Base-by-base conservation (phyloP, 768 basidiomycete genomes). In the Ramaria sp. region DNA sequence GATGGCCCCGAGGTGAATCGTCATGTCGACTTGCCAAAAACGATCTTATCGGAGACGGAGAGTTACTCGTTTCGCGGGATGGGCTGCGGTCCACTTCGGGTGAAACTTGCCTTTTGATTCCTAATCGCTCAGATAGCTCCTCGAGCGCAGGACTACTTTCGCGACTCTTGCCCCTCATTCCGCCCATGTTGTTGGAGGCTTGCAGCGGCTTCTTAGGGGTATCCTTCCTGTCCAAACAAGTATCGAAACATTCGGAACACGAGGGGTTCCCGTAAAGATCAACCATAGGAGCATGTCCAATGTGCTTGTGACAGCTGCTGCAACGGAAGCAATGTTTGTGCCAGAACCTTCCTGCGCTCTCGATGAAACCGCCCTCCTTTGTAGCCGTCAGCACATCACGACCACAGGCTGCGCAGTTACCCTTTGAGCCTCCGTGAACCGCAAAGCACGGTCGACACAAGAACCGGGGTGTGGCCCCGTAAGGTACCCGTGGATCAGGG, bases 301-400 rank as follows among this genome's bases (percentile, higher is more conserved):
- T 83, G 60, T 83, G 78, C 70, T 80, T 86, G 67, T 72, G 75
- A 65, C 90, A 92, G 5, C 80, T 82, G 15, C 77, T 73, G 64
- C 90, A 92, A 60, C 74, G 75, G 70, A 91, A 92, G 67, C 90
- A 92, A 47, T 72, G 75, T 67, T 84, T 88, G 65, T 92, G 90
- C 89, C 90, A 92, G 61, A 82, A 79, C 45, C 77, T 77, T 43
- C 79, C 81, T 5, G 78, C 77, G 5, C 80, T 81, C 65, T 90
- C 83, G 43, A 92, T 75, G 60, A 85, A 91, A 4, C 79, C 81
- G 2, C 90, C 90, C 69, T 91, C 89, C 3, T 79, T 76, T 65
- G 83, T 88, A 43, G 91, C 72, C 19, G 81, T 79, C 20, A 90
- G 75, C 20, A 92, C 89, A 5, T 88, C 79, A 49, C 83, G 79